phyloP scores from a whole-genome alignment of 2,329 filamentous ascomycete species.

The Aspergillus calidoustus region DNA sequence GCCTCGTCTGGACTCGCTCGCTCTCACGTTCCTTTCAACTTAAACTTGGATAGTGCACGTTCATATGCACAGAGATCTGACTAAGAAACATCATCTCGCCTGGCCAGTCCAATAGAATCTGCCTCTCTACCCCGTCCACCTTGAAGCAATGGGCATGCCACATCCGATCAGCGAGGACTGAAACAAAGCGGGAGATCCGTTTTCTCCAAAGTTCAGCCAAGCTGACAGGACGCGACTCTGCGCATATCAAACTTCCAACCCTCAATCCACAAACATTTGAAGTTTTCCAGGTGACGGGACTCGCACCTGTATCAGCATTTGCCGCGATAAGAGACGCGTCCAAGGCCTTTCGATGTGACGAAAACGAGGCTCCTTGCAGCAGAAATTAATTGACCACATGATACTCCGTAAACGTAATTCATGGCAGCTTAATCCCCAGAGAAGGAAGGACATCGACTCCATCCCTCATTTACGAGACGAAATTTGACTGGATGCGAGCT shows the following conservation, averaged over 20 bases:
- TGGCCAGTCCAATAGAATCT: not conserved
- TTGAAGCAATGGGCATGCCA: not conserved
- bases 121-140: not conserved
- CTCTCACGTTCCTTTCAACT: conserved; percentile 9
- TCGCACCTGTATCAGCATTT: conserved; percentile 2
- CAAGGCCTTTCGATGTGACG: conserved; percentile 5
- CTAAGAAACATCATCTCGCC: not conserved
- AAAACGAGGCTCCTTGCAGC: conserved; percentile 2
- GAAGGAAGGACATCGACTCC: conserved; percentile 10
- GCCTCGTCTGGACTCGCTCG: conserved; percentile 1
- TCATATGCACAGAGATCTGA: conserved; percentile 4
- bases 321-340: conserved; percentile 2
- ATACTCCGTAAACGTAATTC: not conserved
- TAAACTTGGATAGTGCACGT: conserved; percentile 7
- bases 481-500: conserved; percentile 14
- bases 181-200: not conserved
- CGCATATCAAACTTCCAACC: not conserved
- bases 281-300: not conserved
- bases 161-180: not conserved
- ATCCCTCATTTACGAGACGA: conserved; percentile 24
- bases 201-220: not conserved
- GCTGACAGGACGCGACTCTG: not conserved
- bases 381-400: conserved; percentile 3
- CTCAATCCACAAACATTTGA: not conserved
- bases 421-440: not conserved